These are phyloP conservation scores for Termitomyces sp. DNA, from an alignment of 768 basidiomycete genomes.

Conservation along the genomic window DNA sequence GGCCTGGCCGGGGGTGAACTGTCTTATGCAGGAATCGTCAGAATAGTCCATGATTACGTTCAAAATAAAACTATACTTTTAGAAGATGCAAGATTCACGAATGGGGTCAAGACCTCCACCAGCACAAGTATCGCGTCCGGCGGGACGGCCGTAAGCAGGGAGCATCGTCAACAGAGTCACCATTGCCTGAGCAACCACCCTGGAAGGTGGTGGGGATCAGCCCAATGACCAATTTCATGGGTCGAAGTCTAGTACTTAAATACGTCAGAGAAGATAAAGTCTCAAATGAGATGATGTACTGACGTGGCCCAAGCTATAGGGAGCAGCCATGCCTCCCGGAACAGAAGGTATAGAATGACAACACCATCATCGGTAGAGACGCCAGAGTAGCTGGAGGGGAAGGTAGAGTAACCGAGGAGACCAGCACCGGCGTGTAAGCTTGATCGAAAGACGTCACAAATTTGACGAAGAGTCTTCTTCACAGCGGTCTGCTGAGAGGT, in stretches of 20 bases:
- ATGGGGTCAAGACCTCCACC: constrained; percentile 41
- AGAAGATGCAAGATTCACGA: constrained; percentile 21
- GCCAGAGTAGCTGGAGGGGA: constrained; percentile 38
- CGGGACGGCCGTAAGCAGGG: too few species aligned
- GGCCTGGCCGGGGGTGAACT: constrained; percentile 43
- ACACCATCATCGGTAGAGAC: constrained; percentile 47
- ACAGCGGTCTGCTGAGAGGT: constrained; percentile 38
- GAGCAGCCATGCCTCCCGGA: constrained; percentile 37
- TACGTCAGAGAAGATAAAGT: background rate
- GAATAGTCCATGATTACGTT: constrained; percentile 41
- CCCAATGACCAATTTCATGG: constrained; percentile 60
- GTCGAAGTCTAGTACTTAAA: constrained; percentile 27
- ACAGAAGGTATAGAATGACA: constrained; percentile 36
- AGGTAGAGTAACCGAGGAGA: constrained; percentile 52
- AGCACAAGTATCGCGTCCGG: constrained; percentile 31
- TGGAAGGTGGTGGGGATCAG: constrained; percentile 59
- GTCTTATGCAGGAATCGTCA: constrained; percentile 44
- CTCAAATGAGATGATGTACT: background rate
- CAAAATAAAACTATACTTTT: background rate
- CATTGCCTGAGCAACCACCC: constrained; percentile 38
- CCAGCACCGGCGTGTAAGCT: constrained; percentile 25
- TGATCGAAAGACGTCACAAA: background rate
- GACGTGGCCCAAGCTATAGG: constrained; percentile 42
- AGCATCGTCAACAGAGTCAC: constrained; percentile 49
- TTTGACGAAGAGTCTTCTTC: constrained; percentile 41